Evolutionary conservation across 495 filamentous ascomycete genomes (phyloP).

Genomic region (Neurospora pannonica): DNA sequence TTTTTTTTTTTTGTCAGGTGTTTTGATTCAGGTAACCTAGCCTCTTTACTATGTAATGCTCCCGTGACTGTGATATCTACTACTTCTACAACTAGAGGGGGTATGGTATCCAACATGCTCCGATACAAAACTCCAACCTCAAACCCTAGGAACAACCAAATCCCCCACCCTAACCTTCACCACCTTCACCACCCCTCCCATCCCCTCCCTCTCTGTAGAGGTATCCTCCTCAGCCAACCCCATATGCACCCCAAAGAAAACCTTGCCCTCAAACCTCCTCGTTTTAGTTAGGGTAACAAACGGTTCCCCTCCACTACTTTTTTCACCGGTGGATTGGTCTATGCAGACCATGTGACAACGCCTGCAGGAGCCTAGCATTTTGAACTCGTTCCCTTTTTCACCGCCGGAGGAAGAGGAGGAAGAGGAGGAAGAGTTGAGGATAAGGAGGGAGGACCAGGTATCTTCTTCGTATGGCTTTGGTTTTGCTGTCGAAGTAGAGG

Average conservation of each 20-base stretch:
- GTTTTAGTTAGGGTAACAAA: constrained; percentile 84
- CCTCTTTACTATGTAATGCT: too few relatives aligned
- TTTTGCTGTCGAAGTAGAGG: background rate
- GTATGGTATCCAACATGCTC: too few relatives aligned
- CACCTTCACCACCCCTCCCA: constrained; percentile 11
- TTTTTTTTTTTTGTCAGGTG: too few relatives aligned
- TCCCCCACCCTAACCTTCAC: constrained; percentile 50
- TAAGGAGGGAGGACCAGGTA: constrained; percentile 40
- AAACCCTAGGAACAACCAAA: constrained; percentile 21
- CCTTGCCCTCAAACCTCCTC: constrained; percentile 66
- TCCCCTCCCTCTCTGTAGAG: constrained; percentile 14
- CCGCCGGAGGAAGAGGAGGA: too few relatives aligned
- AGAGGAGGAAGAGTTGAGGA: constrained; percentile 23
- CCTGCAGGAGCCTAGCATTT: constrained; percentile 72
- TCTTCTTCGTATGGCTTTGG: constrained; percentile 43
- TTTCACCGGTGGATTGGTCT: constrained; percentile 70
- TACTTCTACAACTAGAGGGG: too few relatives aligned
- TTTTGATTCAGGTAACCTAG: too few relatives aligned
- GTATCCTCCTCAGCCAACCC: constrained; percentile 26
- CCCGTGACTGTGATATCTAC: too few relatives aligned
- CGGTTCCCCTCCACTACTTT: constrained; percentile 58
- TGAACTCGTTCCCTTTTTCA: constrained; percentile 35
- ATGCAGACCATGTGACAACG: constrained; percentile 95
- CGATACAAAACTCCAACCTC: background rate
- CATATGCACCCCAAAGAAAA: constrained; percentile 81